phyloP scores from a whole-genome alignment of 345 rosid genomes.

The Gossypium australe region DNA sequence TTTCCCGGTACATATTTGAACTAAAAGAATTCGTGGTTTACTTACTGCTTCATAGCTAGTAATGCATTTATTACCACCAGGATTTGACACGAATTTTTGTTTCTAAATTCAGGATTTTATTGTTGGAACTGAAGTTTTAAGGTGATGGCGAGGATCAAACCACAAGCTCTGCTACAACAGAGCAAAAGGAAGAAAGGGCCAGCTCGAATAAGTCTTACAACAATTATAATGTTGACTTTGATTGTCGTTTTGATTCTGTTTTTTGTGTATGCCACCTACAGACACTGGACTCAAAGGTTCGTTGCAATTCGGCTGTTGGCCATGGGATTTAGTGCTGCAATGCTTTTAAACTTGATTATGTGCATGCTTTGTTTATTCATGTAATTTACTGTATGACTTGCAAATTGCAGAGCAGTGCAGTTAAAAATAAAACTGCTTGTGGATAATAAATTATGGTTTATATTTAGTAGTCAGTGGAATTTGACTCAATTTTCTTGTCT shows the following conservation, averaged over 20 bases:
- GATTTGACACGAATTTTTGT: neutral
- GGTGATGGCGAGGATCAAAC: slow-evolving; percentile 72
- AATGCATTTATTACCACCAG: neutral
- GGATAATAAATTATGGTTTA: neutral
- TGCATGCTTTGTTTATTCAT: neutral
- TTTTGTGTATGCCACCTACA: slow-evolving; percentile 55
- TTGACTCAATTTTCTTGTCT: slow-evolving; percentile 2
- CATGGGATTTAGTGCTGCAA: neutral
- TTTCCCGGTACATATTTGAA: neutral
- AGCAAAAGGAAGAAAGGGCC: slow-evolving; percentile 80
- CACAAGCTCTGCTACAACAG: slow-evolving; percentile 64
- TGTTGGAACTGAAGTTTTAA: slow-evolving; percentile 23
- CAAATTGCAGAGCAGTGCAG: neutral
- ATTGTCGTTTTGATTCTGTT: slow-evolving; percentile 39
- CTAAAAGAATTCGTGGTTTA: neutral
- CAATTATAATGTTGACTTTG: slow-evolving; percentile 38
- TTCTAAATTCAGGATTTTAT: neutral
- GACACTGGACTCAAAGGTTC: slow-evolving; percentile 56
- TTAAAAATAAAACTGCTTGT: neutral
- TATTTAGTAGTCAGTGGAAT: neutral
- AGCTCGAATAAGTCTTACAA: slow-evolving; percentile 44
- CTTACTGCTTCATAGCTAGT: neutral
- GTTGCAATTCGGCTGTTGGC: neutral
- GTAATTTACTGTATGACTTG: neutral
- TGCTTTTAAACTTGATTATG: neutral